phyloP scores from a whole-genome alignment of 1,284 basidiomycete species.

The Cryptococcus sp. region DNA sequence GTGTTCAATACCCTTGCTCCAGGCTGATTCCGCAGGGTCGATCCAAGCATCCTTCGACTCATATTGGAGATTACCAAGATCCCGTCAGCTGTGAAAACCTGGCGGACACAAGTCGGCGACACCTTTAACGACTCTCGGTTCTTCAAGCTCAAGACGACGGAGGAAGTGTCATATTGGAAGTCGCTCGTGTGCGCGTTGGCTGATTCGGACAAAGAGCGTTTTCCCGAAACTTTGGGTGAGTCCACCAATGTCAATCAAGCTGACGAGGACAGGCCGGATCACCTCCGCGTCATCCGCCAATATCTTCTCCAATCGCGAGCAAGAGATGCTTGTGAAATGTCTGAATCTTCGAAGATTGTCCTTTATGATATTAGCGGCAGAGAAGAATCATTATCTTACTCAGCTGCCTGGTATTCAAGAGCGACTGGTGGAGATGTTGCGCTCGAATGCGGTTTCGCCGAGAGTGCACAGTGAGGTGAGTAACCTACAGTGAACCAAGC shows the following conservation, averaged over 20 bases:
- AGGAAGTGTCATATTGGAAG: conserved; percentile 67
- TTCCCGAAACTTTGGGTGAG: conserved; percentile 78
- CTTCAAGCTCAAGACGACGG: conserved; percentile 65
- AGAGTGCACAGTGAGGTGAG: conserved; percentile 85
- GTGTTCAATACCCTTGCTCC: conserved; percentile 7
- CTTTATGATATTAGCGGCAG: conserved; percentile 78
- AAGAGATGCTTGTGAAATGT: conserved; percentile 86
- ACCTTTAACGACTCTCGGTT: conserved; percentile 81
- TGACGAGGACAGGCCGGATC: conserved; percentile 67
- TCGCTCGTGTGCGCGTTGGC: conserved; percentile 77
- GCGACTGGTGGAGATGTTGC: conserved; percentile 89
- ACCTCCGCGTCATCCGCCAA: conserved; percentile 86
- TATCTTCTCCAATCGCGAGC: conserved; percentile 94
- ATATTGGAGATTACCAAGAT: conserved; percentile 77
- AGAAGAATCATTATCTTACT: conserved; percentile 85
- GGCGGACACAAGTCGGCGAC: conserved; percentile 78
- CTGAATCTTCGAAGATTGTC: conserved; percentile 85
- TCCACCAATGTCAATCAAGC: conserved; percentile 5
- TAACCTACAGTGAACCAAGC: not conserved
- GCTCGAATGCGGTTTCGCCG: conserved; percentile 71
- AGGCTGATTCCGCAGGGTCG: conserved; percentile 42
- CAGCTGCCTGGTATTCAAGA: conserved; percentile 93
- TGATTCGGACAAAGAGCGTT: conserved; percentile 81
- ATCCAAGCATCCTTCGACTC: conserved; percentile 59
- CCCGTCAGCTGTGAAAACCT: conserved; percentile 76